Base-by-base conservation (phyloP, 257 asterid species). In the Plantago ovata region DNA sequence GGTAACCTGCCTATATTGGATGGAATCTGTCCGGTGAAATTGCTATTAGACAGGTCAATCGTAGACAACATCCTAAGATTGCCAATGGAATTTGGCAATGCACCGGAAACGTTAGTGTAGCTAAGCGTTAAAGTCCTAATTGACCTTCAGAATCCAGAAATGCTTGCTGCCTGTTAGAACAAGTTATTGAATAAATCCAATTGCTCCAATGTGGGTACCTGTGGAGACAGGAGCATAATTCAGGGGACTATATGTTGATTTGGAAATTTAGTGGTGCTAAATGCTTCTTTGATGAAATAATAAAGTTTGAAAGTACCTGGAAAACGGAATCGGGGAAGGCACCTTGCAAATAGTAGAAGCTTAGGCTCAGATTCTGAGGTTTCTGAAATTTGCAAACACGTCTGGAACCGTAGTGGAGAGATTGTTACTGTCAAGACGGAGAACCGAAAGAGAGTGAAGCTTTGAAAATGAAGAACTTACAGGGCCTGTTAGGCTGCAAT, bases 401-500 rank as follows among this genome's bases (percentile, higher is more conserved):
- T 58, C 63, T 0, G 84, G 83, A 19, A 68, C 58, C 7, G 51
- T 21, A 0, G 79, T 50, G 0, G 76, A 66, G 24, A 83, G 66
- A 69, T 74, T 53, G 69, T 77, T 83, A 38, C 22, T 6, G 2
- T 62, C 84, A 0, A 84, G 80, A 1, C 14, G 69, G 53, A 86
- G 64, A 24, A 58, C 52, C 0, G 84, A 79, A 20, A 86, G 86
- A 15, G 53, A 60, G 0, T 0, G 68, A 18, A 86, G 77, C 33
- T 40, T 8, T 14, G 63, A 38, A 23, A 83, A 68, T 1, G 87
- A 83, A 32, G 73, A 11, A 65, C 74, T 38, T 1, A 80, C 7
- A 15, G 77, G 77, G 14, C 89, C 89, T 11, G 67, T 56, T 15
- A 85, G 64, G 3, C 10, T 43, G 58, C 92, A 80, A 2, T 6